These are phyloP conservation scores for Colletotrichum cuscutae DNA, from an alignment of 2,329 filamentous ascomycete genomes.

Conservation along the genomic window DNA sequence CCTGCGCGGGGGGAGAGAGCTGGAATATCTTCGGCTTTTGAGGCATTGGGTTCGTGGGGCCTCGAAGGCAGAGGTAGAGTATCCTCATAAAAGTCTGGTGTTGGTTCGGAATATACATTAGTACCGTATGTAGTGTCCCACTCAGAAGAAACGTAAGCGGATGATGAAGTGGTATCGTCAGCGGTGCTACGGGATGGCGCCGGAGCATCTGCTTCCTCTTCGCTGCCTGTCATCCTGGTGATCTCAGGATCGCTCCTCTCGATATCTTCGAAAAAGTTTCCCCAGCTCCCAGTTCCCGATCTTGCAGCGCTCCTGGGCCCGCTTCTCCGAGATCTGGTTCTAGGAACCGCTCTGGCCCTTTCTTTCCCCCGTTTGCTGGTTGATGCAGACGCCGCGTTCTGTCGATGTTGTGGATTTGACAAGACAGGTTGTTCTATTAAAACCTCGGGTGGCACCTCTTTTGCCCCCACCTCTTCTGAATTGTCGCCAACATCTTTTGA, in stretches of 20 bases:
- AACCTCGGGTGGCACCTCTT: background rate
- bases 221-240: background rate
- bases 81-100: background rate
- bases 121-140: background rate
- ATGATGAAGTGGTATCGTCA: background rate
- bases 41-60: background rate
- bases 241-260: background rate
- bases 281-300: background rate
- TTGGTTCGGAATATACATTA: background rate
- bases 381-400: background rate
- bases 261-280: background rate
- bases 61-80: too few relatives aligned
- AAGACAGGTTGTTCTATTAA: background rate
- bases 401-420: background rate
- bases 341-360: background rate
- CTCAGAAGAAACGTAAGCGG: background rate
- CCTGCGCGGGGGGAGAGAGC: background rate
- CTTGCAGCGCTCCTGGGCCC: background rate
- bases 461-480: too few relatives aligned
- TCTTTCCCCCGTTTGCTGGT: background rate
- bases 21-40: background rate
- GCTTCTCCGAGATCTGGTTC: background rate
- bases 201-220: background rate
- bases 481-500: background rate
- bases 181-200: too few relatives aligned